Evolutionary conservation across 2,329 filamentous ascomycete species (phyloP).

Genomic region (Pyrenophora seminiperda): DNA sequence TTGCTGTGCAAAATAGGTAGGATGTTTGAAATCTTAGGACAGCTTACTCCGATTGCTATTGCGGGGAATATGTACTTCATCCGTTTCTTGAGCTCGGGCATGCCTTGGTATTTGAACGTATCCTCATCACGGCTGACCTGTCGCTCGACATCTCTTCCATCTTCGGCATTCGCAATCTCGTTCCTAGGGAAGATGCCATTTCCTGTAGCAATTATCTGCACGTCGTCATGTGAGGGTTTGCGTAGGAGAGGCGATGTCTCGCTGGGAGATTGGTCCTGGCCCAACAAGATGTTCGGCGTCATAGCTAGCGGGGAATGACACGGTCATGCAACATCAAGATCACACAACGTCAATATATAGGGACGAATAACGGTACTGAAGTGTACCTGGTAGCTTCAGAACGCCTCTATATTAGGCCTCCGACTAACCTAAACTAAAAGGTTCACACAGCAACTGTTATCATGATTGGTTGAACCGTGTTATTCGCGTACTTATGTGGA

Average conservation of each 20-base stretch:
- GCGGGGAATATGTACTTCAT: conserved; percentile 66
- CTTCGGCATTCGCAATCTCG: conserved; percentile 15
- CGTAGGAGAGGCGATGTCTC: conserved; percentile 56
- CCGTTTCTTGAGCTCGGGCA: conserved; percentile 56
- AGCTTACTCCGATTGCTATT: conserved; percentile 64
- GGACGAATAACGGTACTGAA: neutral
- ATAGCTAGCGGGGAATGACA: conserved; percentile 7
- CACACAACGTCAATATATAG: neutral
- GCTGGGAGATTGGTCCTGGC: neutral
- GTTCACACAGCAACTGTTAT: neutral
- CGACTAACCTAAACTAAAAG: neutral
- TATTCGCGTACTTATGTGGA: conserved; percentile 2
- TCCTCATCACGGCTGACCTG: conserved; percentile 38
- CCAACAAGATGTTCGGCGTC: conserved; percentile 1
- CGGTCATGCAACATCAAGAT: neutral
- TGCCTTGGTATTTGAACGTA: conserved; percentile 49
- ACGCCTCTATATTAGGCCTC: no score
- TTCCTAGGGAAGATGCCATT: conserved; percentile 31
- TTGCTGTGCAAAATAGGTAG: neutral
- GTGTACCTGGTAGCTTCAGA: neutral
- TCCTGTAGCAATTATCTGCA: conserved; percentile 28
- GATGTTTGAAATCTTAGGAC: neutral
- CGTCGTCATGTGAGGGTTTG: conserved; percentile 17
- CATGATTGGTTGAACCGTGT: neutral
- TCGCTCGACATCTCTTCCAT: conserved; percentile 45